Evolutionary conservation across 768 basidiomycete species (phyloP), one percentile per base, ranked within the genome.

Genomic region (Pulveroboletus sp.): DNA sequence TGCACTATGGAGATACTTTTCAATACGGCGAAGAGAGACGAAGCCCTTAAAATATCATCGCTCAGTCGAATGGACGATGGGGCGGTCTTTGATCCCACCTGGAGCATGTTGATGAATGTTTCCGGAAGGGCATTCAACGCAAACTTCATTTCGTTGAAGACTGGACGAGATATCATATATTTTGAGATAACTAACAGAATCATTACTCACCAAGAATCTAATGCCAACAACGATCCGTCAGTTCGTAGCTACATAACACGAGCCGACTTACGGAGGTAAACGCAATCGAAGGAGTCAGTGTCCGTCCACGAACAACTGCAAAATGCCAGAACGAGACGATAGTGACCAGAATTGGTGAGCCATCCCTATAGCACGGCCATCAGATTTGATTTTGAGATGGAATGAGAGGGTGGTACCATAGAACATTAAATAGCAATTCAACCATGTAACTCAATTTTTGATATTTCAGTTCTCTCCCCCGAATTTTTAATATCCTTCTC

Each of bases 61-160:
- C 36, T 46, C 15, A 40, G 43, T 36, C 15, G 17, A 33, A n/a
- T 8, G 8, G n/a, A 6, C 11, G 15, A 13, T 39, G 24, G 36
- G 1, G 2, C 7, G 2, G 14, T 8, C 2, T 5, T 28, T 33
- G 13, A 14, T 52, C 62, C 38, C 46, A 82, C 86, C 72, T 96
- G 93, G 7, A 95, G 74, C 72, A 90, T 77, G 60, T 91, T 89
- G 66, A 96, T 91, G 61, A 94, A 83, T 0, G 90, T 92, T 66
- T 94, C 92, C 0, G 93, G 93, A 6, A 96, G 77, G 1, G 86
- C 87, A 58, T 86, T 92, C 47, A 95, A 76, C 6, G 87, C 89
- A 57, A 85, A 94, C 61, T 87, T 86, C 78, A 95, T 82, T 69
- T 93, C 89, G 45, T 78, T 77, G 69, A 95, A 94, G 17, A 95